These are phyloP conservation scores for Puccinia horiana DNA, from an alignment of 1,284 basidiomycete species.

Conservation along the genomic window DNA sequence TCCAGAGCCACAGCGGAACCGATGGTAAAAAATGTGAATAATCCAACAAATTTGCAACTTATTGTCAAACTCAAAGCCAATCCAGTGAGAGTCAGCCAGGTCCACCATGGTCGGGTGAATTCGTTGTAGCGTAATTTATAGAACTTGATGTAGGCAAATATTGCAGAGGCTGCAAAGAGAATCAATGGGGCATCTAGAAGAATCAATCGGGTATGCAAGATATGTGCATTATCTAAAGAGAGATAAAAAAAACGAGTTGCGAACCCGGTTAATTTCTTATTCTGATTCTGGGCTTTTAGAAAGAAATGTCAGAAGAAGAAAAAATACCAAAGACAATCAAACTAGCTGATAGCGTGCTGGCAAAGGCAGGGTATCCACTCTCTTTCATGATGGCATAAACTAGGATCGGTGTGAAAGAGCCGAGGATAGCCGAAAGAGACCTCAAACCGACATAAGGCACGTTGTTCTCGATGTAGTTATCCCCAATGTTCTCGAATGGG, in stretches of 20 bases:
- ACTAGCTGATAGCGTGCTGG: slow-evolving; percentile 29
- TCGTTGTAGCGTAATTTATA: slow-evolving; percentile 88
- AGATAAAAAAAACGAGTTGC: slow-evolving; percentile 66
- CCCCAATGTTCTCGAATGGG: slow-evolving; percentile 91
- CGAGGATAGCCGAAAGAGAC: slow-evolving; percentile 84
- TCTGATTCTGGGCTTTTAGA: slow-evolving; percentile 59
- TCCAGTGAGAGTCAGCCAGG: slow-evolving; percentile 87
- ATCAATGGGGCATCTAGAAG: slow-evolving; percentile 91
- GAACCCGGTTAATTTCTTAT: slow-evolving; percentile 66
- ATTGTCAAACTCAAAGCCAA: slow-evolving; percentile 91
- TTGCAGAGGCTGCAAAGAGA: slow-evolving; percentile 90
- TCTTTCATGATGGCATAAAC: slow-evolving; percentile 98
- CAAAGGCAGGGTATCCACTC: slow-evolving; percentile 79
- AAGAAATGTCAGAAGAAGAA: slow-evolving; percentile 49
- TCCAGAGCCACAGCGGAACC: slow-evolving; percentile 89
- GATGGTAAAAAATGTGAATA: slow-evolving; percentile 85
- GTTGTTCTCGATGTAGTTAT: slow-evolving; percentile 79
- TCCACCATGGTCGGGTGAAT: slow-evolving; percentile 88
- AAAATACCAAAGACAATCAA: slow-evolving; percentile 42
- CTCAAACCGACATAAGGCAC: slow-evolving; percentile 95
- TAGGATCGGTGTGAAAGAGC: slow-evolving; percentile 82
- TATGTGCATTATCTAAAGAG: slow-evolving; percentile 83
- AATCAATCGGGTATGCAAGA: slow-evolving; percentile 92
- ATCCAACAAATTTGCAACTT: slow-evolving; percentile 96
- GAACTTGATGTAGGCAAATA: slow-evolving; percentile 95